Conservation (phyloP, 208 protist species). For the Jaenimonas drosophilae region DNA sequence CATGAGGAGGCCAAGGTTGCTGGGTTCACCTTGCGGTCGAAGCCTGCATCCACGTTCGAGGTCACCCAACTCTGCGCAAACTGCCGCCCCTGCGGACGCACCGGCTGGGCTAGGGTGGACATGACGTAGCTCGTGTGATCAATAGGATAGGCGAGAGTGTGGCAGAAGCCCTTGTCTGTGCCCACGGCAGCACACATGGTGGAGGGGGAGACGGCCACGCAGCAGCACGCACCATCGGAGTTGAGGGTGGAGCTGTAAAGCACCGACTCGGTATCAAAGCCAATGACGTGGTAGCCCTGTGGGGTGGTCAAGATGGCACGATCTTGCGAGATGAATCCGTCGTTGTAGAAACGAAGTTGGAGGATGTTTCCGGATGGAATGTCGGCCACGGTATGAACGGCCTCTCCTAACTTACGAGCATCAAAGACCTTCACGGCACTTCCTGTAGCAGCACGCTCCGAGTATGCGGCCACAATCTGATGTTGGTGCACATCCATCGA, state of each 20-base stretch:
- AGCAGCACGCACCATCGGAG: conserved; percentile 47
- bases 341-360: conserved; percentile 65
- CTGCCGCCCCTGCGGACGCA: conserved; percentile 21
- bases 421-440: conserved; percentile 79
- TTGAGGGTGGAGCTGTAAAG: conserved; percentile 45
- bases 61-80: conserved; percentile 65
- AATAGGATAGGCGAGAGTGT: conserved; percentile 61
- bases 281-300: conserved; percentile 65
- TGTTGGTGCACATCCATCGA: conserved; percentile 73
- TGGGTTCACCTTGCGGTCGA: conserved; percentile 30
- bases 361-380: conserved; percentile 59
- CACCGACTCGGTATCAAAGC: conserved; percentile 54
- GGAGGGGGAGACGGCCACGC: conserved; percentile 61
- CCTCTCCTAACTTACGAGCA: conserved; percentile 55
- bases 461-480: conserved; percentile 58
- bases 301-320: conserved; percentile 62
- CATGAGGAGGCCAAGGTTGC: conserved; percentile 70
- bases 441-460: conserved; percentile 51
- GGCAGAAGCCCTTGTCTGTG: conserved; percentile 80
- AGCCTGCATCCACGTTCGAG: conserved; percentile 57
- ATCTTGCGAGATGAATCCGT: conserved; percentile 49
- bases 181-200: conserved; percentile 77
- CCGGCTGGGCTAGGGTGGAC: conserved; percentile 56
- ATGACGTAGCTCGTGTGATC: conserved; percentile 69
- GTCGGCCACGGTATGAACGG: conserved; percentile 41